These are phyloP conservation scores for Sarocladium brachiariae DNA, from an alignment of 2,329 filamentous ascomycete species.

Conservation along the genomic window DNA sequence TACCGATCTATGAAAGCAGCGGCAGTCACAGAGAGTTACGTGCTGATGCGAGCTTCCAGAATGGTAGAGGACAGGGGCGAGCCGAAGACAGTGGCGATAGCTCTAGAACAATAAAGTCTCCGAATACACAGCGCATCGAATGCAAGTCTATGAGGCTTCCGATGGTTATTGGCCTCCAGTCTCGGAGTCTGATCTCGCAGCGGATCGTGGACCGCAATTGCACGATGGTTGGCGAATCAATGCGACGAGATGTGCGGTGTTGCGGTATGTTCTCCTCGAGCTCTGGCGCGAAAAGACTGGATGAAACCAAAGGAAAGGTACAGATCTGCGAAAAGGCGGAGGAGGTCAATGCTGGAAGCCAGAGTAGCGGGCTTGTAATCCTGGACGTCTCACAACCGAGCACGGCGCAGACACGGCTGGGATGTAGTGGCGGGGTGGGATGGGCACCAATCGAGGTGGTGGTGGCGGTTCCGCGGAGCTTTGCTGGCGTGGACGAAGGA, in stretches of 20 bases:
- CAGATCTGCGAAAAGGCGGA: conserved; percentile 7
- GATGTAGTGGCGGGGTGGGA: conserved; percentile 8
- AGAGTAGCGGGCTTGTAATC: neutral
- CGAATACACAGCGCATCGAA: neutral
- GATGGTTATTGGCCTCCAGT: neutral
- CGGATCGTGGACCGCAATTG: neutral
- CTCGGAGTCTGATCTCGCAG: neutral
- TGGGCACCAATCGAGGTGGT: conserved; percentile 1
- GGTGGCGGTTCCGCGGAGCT: neutral
- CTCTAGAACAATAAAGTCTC: neutral
- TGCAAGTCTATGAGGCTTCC: neutral
- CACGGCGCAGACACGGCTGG: conserved; percentile 3
- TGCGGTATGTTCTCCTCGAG: neutral
- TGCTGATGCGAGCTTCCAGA: neutral
- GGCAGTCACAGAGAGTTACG: neutral
- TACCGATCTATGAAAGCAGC: neutral
- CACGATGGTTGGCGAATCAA: neutral
- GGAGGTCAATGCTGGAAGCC: neutral
- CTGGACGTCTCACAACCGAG: conserved; percentile 2
- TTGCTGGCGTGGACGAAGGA: neutral
- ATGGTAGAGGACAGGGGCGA: neutral
- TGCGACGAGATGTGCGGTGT: neutral
- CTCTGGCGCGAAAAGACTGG: neutral
- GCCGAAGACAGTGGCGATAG: neutral
- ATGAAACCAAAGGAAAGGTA: neutral